phyloP scores from a whole-genome alignment of 768 basidiomycete genomes.

The Panaeolus papilionaceus region DNA sequence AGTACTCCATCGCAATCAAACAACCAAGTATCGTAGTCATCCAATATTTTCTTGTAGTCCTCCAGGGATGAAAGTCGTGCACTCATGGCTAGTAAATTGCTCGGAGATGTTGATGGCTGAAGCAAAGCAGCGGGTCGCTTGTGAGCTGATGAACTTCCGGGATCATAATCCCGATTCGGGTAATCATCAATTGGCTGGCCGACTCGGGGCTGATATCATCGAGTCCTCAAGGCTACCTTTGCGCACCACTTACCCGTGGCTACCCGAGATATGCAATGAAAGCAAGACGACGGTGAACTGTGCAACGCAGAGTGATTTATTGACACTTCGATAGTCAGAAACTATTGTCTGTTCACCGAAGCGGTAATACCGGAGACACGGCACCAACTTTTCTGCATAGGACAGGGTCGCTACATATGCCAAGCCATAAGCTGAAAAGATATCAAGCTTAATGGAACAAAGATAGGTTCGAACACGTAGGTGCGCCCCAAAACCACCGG shows the following conservation, averaged over 20 bases:
- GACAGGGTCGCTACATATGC: neutral
- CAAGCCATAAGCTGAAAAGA: neutral
- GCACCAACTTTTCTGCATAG: neutral
- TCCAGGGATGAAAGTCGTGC: conserved; percentile 44
- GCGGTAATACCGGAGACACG: conserved; percentile 1
- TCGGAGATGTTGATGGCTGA: conserved; percentile 9
- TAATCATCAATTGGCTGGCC: neutral
- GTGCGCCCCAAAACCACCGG: neutral
- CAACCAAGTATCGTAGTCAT: conserved; percentile 91
- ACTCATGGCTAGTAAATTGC: conserved; percentile 35
- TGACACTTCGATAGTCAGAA: neutral
- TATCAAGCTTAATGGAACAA: neutral
- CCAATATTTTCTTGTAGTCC: conserved; percentile 56
- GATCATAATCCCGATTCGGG: conserved; percentile 2
- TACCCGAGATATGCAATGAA: conserved; percentile 3
- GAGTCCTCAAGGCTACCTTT: conserved; percentile 10
- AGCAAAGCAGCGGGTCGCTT: neutral
- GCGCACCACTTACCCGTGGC: neutral
- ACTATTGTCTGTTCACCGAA: neutral
- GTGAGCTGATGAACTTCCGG: neutral
- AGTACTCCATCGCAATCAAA: conserved; percentile 97
- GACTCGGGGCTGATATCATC: neutral
- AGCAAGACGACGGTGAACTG: conserved; percentile 6
- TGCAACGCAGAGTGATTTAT: neutral
- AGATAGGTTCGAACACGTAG: neutral